phyloP scores from a whole-genome alignment of 257 asterid species.

The Schizonepeta tenuifolia region DNA sequence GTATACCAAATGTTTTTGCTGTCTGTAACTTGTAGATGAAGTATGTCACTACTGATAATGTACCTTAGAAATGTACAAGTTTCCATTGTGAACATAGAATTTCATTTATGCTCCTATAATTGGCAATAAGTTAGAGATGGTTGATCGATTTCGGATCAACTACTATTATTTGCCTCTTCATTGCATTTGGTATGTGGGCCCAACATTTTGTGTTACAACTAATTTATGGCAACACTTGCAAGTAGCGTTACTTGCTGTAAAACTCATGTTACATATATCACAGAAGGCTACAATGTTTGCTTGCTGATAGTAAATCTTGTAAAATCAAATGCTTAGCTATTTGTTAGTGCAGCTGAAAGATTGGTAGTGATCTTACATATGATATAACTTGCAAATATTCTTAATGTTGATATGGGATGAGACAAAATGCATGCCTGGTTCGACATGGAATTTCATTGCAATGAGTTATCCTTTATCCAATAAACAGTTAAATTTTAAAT shows the following conservation, averaged over 20 bases:
- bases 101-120: conserved; percentile 1
- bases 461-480: conserved; percentile 16
- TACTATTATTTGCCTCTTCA: conserved; percentile 10
- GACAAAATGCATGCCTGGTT: not conserved
- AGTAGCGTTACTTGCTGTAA: not conserved
- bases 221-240: not conserved
- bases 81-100: not conserved
- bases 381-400: not conserved
- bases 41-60: conserved; percentile 5
- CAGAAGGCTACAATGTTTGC: not conserved
- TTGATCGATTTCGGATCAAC: not conserved
- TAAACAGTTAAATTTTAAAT: not conserved
- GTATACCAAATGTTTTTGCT: not conserved
- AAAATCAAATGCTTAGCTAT: conserved; percentile 5
- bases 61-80: not conserved
- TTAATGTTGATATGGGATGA: conserved; percentile 21
- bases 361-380: not conserved
- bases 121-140: not conserved
- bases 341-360: conserved; percentile 10
- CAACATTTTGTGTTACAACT: not conserved
- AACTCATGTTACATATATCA: not conserved
- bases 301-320: conserved; percentile 20
- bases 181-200: not conserved
- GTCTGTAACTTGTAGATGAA: not conserved
- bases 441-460: not conserved